Evolutionary conservation across 78 protist species (phyloP).

Genomic region (Blattamonas nauphoetae): DNA sequence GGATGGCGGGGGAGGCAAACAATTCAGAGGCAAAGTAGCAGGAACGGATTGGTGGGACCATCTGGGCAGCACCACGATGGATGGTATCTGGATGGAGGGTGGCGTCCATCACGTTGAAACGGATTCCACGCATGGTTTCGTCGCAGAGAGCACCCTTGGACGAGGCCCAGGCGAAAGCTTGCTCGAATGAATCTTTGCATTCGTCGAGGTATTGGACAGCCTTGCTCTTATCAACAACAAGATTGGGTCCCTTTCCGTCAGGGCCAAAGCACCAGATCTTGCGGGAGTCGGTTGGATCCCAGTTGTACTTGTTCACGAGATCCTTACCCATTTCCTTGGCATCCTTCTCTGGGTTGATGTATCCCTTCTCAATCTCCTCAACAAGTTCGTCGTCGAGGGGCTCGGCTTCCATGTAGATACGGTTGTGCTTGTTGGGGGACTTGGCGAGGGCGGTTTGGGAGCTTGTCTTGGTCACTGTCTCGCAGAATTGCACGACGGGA

Average conservation of each 20-base stretch:
- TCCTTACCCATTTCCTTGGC: slow-evolving; percentile 63
- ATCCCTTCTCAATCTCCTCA: slow-evolving; percentile 70
- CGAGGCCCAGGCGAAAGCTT: slow-evolving; percentile 88
- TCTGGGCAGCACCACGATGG: slow-evolving; percentile 92
- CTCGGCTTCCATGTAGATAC: slow-evolving; percentile 74
- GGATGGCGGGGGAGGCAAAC: slow-evolving; percentile 70
- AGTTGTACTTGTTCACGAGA: slow-evolving; percentile 67
- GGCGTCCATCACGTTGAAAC: no score
- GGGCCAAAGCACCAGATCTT: slow-evolving; percentile 97
- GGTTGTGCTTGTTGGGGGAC: slow-evolving; percentile 99
- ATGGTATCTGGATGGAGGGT: slow-evolving; percentile 96
- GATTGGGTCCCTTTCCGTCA: slow-evolving; percentile 83
- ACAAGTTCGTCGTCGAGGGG: slow-evolving; percentile 83
- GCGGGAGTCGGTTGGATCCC: slow-evolving; percentile 74
- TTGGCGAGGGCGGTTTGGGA: slow-evolving; percentile 64
- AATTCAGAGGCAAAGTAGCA: slow-evolving; percentile 65
- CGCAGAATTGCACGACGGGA: slow-evolving; percentile 95
- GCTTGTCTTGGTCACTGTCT: slow-evolving; percentile 71
- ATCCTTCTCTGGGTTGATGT: slow-evolving; percentile 52
- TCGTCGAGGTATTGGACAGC: slow-evolving; percentile 86
- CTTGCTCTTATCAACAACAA: slow-evolving; percentile 74
- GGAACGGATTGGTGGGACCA: slow-evolving; percentile 81
- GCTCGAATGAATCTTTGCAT: slow-evolving; percentile 82
- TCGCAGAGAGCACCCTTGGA: slow-evolving; percentile 90
- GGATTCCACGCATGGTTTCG: no score